Evolutionary conservation across 177 flowering plant genomes (phyloP).

Genomic region (Telopea speciosissima): DNA sequence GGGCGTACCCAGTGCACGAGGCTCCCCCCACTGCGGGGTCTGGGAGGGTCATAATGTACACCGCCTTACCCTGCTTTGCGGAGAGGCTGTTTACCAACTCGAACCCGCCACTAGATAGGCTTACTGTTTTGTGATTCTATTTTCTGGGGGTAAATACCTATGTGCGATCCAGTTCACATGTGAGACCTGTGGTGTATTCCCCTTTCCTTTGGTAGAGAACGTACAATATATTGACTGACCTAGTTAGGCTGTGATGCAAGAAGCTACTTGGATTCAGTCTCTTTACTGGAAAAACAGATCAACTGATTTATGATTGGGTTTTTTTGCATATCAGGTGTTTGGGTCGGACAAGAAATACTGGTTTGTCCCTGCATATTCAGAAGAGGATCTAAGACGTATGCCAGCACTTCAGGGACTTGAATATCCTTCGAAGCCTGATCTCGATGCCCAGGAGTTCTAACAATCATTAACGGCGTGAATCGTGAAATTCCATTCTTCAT

Average conservation of each 20-base stretch:
- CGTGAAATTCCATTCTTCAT: background rate
- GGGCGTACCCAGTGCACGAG: too few species aligned
- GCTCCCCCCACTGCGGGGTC: too few species aligned
- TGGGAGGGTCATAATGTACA: too few species aligned
- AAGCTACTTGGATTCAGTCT: background rate
- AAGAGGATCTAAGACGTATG: constrained; percentile 77
- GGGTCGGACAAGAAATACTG: constrained; percentile 72
- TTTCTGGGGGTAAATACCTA: background rate
- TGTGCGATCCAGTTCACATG: background rate
- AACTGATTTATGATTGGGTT: background rate
- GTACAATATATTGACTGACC: background rate
- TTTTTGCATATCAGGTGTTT: constrained; percentile 55
- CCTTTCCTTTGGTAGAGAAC: background rate
- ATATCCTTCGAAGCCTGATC: constrained; percentile 82
- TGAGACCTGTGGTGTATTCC: background rate
- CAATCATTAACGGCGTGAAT: background rate
- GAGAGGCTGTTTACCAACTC: too few species aligned
- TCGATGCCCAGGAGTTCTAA: constrained; percentile 55
- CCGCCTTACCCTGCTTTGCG: too few species aligned
- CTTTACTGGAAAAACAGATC: background rate
- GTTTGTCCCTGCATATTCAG: constrained; percentile 84
- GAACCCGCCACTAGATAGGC: too few species aligned
- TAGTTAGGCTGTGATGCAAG: background rate
- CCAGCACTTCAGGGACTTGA: constrained; percentile 94
- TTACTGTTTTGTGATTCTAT: too few species aligned